Base-by-base conservation (phyloP, 768 basidiomycete species). In the Boletus pseudopeckii region DNA sequence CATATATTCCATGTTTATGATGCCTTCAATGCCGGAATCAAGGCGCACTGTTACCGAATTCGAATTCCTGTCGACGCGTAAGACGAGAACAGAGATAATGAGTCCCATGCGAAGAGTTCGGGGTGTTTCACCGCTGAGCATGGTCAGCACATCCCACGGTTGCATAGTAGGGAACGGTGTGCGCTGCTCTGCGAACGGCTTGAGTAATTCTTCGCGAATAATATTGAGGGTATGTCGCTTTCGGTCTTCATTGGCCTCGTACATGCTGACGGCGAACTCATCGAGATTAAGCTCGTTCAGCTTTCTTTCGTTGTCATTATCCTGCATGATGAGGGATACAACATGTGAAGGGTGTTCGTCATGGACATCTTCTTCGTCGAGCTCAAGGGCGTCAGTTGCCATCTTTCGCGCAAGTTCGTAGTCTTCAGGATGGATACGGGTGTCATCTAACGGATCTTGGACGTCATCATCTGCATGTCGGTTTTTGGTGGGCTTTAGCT, bases 321-420 rank as follows among this genome's bases (percentile, higher is more conserved):
- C 92, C 39, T 83, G 78, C 86, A 97, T 92, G 67, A 99, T 86
- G 43, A 85, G 72, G 14, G 82, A 80, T 42, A 99, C 92, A 8
- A 91, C 88, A 60, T 88, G 85, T 2, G 97, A 98, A 26, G 94
- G 90, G 67, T 96, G 90, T 63, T 90, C 85, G 59, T 92, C 91
- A 52, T 90, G 90, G 33, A 93, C 80, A 72, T 99, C 97, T 69
- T 98, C 97, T 64, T 96, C 94, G 60, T 99, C 97, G n/a, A 92
- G 80, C 65, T 98, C 97, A 14, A 98, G 80, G 5, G 96, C 93
- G 71, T 98, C 94, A 18, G 92, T 90, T 36, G 96, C 96, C 94
- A 99, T 97, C 76, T 98, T 98, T 34, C 92, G 86, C 4, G 97
- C 96, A 37, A 98, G 79, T 60, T 98, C 95, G 66, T 98, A 99